Base-by-base conservation (phyloP, 129 eudicot species). In the Helichrysum umbraculigerum region DNA sequence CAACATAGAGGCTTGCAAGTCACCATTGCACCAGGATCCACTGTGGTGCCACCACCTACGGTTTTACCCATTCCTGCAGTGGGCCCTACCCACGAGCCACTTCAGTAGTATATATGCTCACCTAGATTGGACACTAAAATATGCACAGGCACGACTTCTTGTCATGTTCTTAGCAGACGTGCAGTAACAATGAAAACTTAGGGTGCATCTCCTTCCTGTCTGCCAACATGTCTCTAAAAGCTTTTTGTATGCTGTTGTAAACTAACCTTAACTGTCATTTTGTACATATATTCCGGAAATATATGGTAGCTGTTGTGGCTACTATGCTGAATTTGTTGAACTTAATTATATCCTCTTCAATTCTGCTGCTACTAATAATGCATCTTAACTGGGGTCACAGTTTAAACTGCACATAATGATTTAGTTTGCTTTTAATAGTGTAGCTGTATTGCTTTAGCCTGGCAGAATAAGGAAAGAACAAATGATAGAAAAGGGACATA, bases 1-100 rank as follows among this genome's bases (percentile, higher is more conserved):
- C 92, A 87, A 69, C 90, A 75, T 56, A 81, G 90, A 71, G 88
- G 96, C 42, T 72, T 90, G 62, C 92, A 90, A 42, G 86, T 90
- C 79, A 87, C 88, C 16, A 77, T 90, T 68, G 90, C 90, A 60
- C 82, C 89, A 12, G 87, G 85, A 44, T 72, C 84, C 6, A 77
- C 89, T 37, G 42, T 66, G 44, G 72, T 86, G 70, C 79, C 86
- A 19, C 70, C 51, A 51, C 82, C 87, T 30, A 66, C 34, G 19
- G 72, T 79, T 60, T 41, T 72, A 35, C 66, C 66, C 4, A 6
- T 71, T 34, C 72, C 75, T 51, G 80, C 69, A 7, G 78, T 74
- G 71, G 79, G 72, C 8, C 63, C 65, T 37, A 28, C 63, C 17
- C 80, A 63, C 14, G 56, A 30, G 67, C 81, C 82, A 19, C 15